phyloP scores from a whole-genome alignment of 768 basidiomycete genomes.

The Rhizopogon roseolus region DNA sequence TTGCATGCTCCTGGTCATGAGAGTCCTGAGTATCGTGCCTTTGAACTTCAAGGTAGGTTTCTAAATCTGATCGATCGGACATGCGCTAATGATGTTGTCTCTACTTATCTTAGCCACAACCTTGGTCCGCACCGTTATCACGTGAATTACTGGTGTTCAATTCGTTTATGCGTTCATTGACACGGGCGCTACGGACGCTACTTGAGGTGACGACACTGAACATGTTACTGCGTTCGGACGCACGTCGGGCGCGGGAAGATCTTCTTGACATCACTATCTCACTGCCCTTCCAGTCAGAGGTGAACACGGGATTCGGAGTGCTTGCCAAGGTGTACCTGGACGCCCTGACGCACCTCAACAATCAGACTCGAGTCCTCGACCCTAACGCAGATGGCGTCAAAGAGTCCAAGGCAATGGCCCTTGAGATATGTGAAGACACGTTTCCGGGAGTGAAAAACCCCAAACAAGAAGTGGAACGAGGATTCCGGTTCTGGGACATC shows the following conservation, averaged over 20 bases:
- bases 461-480: constrained; percentile 86
- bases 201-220: constrained; percentile 90
- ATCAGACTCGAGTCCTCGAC: constrained; percentile 70
- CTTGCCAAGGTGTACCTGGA: constrained; percentile 96
- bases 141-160: constrained; percentile 98
- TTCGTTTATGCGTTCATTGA: constrained; percentile 90
- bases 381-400: constrained; percentile 73
- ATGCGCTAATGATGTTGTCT: not conserved
- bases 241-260: constrained; percentile 83
- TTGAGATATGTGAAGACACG: constrained; percentile 90
- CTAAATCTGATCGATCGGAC: not conserved
- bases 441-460: constrained; percentile 90
- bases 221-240: constrained; percentile 88
- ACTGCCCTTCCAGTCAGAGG: constrained; percentile 92
- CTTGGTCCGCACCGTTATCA: constrained; percentile 95
- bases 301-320: constrained; percentile 97
- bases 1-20: constrained; percentile 94
- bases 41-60: constrained; percentile 80
- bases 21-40: constrained; percentile 92
- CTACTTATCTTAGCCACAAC: constrained; percentile 55
- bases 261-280: constrained; percentile 88
- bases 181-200: constrained; percentile 84
- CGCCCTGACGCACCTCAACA: constrained; percentile 84
- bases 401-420: constrained; percentile 81
- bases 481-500: constrained; percentile 98